A percentile compares a stretch with the other conserved stretches of the same genome.
phyloP scores from a whole-genome alignment of 495 filamentous ascomycete species.

The Margaritispora aquatica region DNA sequence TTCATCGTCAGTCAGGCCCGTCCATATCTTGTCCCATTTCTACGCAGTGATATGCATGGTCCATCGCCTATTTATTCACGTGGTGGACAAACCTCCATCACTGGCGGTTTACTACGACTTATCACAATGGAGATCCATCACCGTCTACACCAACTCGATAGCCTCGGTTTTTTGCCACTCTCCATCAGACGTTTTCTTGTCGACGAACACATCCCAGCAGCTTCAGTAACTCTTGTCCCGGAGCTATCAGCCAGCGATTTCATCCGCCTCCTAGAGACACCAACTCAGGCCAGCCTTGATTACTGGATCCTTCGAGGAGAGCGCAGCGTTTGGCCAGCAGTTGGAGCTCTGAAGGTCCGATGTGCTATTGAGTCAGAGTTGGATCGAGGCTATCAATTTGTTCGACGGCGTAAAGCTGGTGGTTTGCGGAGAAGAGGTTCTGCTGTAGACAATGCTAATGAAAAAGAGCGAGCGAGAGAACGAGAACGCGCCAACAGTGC shows the following conservation, averaged over 20 bases:
- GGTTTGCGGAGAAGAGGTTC: slow-evolving; percentile 36
- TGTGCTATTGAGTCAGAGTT: slow-evolving; percentile 83
- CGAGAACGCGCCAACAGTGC: slow-evolving; percentile 24
- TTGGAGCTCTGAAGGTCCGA: slow-evolving; percentile 74
- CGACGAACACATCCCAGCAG: slow-evolving; percentile 79
- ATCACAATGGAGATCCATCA: slow-evolving; percentile 74
- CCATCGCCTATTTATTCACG: slow-evolving; percentile 55
- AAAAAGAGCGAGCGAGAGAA: slow-evolving; percentile 15
- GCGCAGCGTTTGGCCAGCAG: slow-evolving; percentile 86
- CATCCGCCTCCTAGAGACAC: slow-evolving; percentile 68
- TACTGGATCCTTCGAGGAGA: slow-evolving; percentile 87
- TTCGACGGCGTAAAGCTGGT: slow-evolving; percentile 52
- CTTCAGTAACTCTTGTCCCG: slow-evolving; percentile 76
- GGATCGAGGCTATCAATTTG: slow-evolving; percentile 75
- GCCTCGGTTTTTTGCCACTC: slow-evolving; percentile 62
- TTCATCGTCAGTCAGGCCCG: slow-evolving; percentile 76
- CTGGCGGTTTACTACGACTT: slow-evolving; percentile 60
- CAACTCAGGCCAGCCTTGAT: slow-evolving; percentile 65
- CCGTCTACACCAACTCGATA: slow-evolving; percentile 75
- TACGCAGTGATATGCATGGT: slow-evolving; percentile 74
- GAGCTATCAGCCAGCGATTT: slow-evolving; percentile 69
- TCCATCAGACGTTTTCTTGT: slow-evolving; percentile 71
- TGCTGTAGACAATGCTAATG: slow-evolving; percentile 21
- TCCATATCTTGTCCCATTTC: slow-evolving; percentile 78
- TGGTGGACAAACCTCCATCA: slow-evolving; percentile 48